These are phyloP conservation scores for Nematocida ausubeli DNA, from an alignment of 371 early-diverging fungal species.

Conservation along the genomic window DNA sequence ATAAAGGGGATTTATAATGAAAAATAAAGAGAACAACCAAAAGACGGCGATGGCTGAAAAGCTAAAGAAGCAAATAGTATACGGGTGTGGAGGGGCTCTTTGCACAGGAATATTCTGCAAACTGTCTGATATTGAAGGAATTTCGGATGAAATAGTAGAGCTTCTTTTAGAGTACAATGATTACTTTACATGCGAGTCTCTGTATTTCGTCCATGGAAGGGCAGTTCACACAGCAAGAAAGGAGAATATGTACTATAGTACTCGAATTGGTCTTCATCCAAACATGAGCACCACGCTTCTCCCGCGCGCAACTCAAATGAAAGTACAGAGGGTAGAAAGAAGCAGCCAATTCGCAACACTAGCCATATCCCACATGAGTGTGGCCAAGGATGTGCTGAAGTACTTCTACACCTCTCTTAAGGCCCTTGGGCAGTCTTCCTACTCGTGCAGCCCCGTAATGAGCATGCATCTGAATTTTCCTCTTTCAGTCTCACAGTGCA, in stretches of 20 bases:
- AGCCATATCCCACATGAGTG: background rate
- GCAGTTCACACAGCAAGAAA: background rate
- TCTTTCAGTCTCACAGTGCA: background rate
- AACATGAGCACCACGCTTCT: constrained; percentile 21
- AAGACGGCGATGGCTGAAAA: background rate
- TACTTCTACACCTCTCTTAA: constrained; percentile 20
- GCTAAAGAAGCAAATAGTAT: constrained; percentile 45
- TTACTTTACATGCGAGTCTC: constrained; percentile 42
- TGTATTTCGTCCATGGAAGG: constrained; percentile 39
- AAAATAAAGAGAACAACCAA: constrained; percentile 15
- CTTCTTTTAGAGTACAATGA: constrained; percentile 30
- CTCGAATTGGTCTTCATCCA: constrained; percentile 3
- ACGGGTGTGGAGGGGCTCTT: constrained; percentile 31
- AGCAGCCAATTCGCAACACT: background rate
- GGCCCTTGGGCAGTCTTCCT: background rate
- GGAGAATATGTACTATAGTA: background rate
- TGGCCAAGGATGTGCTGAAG: constrained; percentile 28
- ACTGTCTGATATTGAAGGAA: constrained; percentile 30
- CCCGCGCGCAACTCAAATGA: background rate
- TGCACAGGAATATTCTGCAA: constrained; percentile 54
- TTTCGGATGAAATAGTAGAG: constrained; percentile 19
- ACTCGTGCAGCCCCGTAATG: constrained; percentile 1
- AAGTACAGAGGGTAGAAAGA: background rate
- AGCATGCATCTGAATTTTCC: background rate
- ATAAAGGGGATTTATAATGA: background rate